Base-by-base conservation (phyloP, 169 alveolate genomes). In the Eimeria nieschulzi region DNA sequence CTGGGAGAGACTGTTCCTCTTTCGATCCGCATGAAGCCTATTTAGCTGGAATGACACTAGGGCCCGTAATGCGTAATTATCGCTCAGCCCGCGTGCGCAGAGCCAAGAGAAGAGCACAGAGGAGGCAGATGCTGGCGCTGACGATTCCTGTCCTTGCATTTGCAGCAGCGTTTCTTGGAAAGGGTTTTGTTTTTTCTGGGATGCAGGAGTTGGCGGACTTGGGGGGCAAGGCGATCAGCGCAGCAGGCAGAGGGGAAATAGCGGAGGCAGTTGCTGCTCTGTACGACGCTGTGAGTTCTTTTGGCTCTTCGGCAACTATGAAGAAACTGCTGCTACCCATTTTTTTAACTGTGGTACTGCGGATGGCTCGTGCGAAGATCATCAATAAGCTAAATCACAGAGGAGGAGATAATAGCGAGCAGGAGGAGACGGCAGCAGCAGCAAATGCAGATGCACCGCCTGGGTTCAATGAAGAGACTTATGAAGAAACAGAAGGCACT, bases 291-390 rank as follows among this genome's bases (percentile, higher is more conserved):
- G 9, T 56, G 64, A 56, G 64, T 10, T 9, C 64, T 13, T 56
- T 56, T 56, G 64, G 64, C n/a, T 10, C 9, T n/a, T 66, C 76
- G 33, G 7, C n/a, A 7, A 66, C 76, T 7, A n/a, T 23, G 9
- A 66, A 66, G 76, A 66, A 66, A 23, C 26, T 66, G 76, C 7
- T 66, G 33, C 76, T 66, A 8, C 76, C 76, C 26, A 12, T 66
- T 23, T 66, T 66, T 66, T 23, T 66, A 10, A 23, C 76, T n/a
- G 26, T 66, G 33, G 8, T 21, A 8, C 26, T 66, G 7, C n/a
- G 76, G 7, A n/a, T 66, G 19, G 76, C 76, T 17, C n/a, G 76
- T 8, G 23, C 9, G 26, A 66, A 66, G 19, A 10, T 66, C 10
- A 66, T n/a, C 26, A n/a, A 21, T 8, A 66, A 13, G n/a, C 9